Conservation (phyloP, 306 rosid species). For the Fragaria vesca region DNA sequence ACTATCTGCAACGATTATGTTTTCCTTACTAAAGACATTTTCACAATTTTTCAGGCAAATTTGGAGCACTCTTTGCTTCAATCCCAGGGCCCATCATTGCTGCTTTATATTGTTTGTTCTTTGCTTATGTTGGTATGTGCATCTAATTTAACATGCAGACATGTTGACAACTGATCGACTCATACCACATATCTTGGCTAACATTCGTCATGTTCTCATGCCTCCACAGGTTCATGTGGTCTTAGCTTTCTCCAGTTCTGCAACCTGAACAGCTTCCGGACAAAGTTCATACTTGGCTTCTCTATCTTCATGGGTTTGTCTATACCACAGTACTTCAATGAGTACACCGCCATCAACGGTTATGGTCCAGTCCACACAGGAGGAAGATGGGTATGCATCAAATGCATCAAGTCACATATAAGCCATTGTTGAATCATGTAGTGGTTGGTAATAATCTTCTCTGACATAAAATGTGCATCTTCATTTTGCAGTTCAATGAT, state of each 20-base stretch:
- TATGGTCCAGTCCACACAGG: conserved; percentile 88
- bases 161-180: conserved; percentile 13
- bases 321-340: conserved; percentile 92
- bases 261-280: conserved; percentile 92
- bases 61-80: conserved; percentile 94
- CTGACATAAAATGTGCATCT: conserved; percentile 7
- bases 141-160: conserved; percentile 10
- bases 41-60: conserved; percentile 64
- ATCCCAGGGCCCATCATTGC: conserved; percentile 90
- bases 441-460: not conserved
- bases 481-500: conserved; percentile 75
- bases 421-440: conserved; percentile 15
- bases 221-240: conserved; percentile 62
- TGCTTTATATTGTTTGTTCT: conserved; percentile 92
- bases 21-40: conserved; percentile 9
- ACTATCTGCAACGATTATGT: conserved; percentile 2
- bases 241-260: conserved; percentile 96
- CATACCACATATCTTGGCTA: not conserved
- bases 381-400: conserved; percentile 83
- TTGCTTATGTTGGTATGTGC: conserved; percentile 89
- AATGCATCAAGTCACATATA: conserved; percentile 19
- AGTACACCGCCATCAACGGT: conserved; percentile 71
- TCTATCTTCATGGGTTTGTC: conserved; percentile 93
- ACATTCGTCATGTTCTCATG: not conserved
- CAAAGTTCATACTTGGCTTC: conserved; percentile 82